Evolutionary conservation across 805 yeast species (phyloP).

Genomic region (Candida mattraensis): DNA sequence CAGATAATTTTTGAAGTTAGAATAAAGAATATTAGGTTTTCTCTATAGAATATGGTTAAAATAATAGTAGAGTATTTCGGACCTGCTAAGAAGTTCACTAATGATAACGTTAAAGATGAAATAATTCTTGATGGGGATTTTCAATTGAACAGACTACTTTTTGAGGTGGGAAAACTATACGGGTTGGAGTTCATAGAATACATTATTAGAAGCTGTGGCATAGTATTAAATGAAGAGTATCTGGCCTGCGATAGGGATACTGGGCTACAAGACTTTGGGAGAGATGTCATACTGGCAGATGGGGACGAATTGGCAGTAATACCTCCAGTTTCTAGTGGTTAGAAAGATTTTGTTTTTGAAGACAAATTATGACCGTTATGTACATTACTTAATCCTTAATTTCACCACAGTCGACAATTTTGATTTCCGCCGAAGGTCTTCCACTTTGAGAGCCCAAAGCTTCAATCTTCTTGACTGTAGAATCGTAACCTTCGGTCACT

Average conservation of each 20-base stretch:
- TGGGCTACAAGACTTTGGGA: slow-evolving; percentile 3
- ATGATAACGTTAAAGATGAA: slow-evolving; percentile 16
- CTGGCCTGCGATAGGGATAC: slow-evolving; percentile 21
- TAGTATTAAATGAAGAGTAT: slow-evolving; percentile 30
- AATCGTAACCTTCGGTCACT: slow-evolving; percentile 79
- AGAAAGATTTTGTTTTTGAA: slow-evolving; percentile 1
- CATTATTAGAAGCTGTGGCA: slow-evolving; percentile 26
- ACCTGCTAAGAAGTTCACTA: slow-evolving; percentile 32
- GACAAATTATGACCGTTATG: slow-evolving; percentile 3
- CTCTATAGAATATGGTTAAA: slow-evolving; percentile 6
- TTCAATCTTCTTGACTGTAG: slow-evolving; percentile 84
- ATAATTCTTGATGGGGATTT: slow-evolving; percentile 2
- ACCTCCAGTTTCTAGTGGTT: slow-evolving; percentile 36
- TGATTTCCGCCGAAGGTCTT: slow-evolving; percentile 46
- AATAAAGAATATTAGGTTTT: neutral
- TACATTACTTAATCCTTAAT: slow-evolving; percentile 30
- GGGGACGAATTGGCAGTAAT: slow-evolving; percentile 28
- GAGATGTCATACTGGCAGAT: slow-evolving; percentile 9
- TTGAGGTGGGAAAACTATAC: slow-evolving; percentile 8
- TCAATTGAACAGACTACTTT: slow-evolving; percentile 10
- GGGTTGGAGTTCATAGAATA: slow-evolving; percentile 22
- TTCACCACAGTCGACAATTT: slow-evolving; percentile 59
- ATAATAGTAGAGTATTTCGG: slow-evolving; percentile 32
- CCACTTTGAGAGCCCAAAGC: slow-evolving; percentile 51
- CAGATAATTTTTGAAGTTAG: neutral